Evolutionary conservation across 2,329 filamentous ascomycete genomes (phyloP), one percentile per base, ranked within the genome.

Genomic region (Colletotrichum musicola): DNA sequence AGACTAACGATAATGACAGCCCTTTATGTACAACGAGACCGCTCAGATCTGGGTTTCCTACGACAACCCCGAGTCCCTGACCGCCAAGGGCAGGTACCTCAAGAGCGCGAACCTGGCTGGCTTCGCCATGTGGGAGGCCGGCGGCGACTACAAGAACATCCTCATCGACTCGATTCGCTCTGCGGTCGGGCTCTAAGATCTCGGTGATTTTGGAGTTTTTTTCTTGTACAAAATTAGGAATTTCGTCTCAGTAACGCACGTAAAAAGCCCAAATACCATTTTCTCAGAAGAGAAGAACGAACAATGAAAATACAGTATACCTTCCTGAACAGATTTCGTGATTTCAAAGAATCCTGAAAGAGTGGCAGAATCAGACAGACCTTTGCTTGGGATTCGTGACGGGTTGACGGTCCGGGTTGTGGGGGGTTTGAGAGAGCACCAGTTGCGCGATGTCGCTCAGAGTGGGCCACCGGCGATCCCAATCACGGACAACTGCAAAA

Each of bases 21-120:
- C 66, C 13, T 69, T 22, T 35, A 53, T 66, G 1, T 69, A 66
- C 56, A 56, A 69, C 44, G 55, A 69, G 62, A 56, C 55, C 0
- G 50, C 44, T 4, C 66, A 69, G 35, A 25, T 69, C 50, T 69
- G 66, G 66, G 66, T 69, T 40, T 69, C 66, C n/a, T 69, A 69
- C 56, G 66, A 69, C 50, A 35, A 69, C 27, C 38, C 53, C 6
- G 10, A 69, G 50, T 69, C 66, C 0, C 16, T 69, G n/a, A 46
- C 25, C 3, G 62, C 44, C 16, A 69, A 69, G 66, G 66, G 66
- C 66, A 47, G 61, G 13, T 69, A 66, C 44, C 42, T 69, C 35
- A 56, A 22, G 4, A 27, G 35, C n/a, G 30, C 56, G 30, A 56
- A 60, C 14, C 16, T 69, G 30, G 66, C 66, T 12, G 66, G 66